Evolutionary conservation across 148 eudicot species (phyloP), one percentile per base, ranked within the genome.

Genomic region (Nepenthes mirabilis): DNA sequence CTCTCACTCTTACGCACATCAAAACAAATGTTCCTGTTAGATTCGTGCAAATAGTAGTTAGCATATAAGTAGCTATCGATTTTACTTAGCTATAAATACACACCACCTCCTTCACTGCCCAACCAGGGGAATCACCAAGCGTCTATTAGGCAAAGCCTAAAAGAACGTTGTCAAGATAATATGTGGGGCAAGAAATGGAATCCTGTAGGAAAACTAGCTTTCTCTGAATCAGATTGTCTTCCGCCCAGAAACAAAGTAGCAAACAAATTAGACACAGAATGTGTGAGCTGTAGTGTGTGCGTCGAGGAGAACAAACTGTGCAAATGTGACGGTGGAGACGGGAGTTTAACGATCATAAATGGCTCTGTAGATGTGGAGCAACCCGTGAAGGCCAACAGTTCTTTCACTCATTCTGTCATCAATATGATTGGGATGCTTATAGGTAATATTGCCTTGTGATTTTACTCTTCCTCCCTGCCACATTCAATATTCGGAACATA

Each of bases 351-450:
- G 56, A 61, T 32, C 7, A 52, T 47, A 54, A 57, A 47, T 47
- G 60, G 50, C 34, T 36, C 47, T 34, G 3, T 50, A 13, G 49
- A 67, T 23, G 66, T 1, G 50, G 58, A 73, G 23, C 59, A 58
- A 1, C 68, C 62, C 1, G 35, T 14, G 55, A 68, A 77, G 58
- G 75, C 73, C 58, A 77, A 69, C 9, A 75, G 83, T 62, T 85
- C 91, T 47, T 80, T 88, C 53, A 60, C 67, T 63, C 82, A 78
- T 60, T 71, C 86, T n/a, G 91, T 88, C 65, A 69, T 80, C 78
- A 88, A 88, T 75, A 88, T 88, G 95, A 67, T 52, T 23, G 95
- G 88, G 60, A 88, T 88, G 95, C 88, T 88, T 36, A 76, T 88
- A 65, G 95, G 95, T 88, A 80, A 60, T 12, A 49, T 49, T 2